A percentile compares a stretch with the other conserved stretches of the same genome.
These are phyloP conservation scores for Pestalotiopsis sp. DNA, from an alignment of 2,329 filamentous ascomycete genomes.

Conservation along the genomic window DNA sequence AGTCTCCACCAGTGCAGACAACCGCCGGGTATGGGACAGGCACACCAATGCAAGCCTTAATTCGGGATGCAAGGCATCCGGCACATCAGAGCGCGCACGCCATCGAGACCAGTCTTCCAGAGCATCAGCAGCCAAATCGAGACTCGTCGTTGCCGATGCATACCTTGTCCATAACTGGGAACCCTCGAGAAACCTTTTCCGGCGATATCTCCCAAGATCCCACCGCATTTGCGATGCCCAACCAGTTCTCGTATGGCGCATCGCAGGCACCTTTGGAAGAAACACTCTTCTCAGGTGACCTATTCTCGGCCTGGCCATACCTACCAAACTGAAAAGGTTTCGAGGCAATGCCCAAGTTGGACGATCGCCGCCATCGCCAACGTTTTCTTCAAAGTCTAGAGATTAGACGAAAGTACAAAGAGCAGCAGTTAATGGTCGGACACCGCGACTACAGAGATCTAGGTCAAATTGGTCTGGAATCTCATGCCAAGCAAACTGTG, in stretches of 20 bases:
- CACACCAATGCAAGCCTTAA: background rate
- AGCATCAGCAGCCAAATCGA: background rate
- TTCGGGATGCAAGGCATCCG: background rate
- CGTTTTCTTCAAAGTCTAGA: too few relatives aligned
- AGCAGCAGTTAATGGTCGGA: too few relatives aligned
- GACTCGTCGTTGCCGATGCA: background rate
- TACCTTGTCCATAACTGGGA: background rate
- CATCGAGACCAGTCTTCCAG: background rate
- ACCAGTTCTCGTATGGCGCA: background rate
- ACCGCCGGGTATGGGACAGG: background rate
- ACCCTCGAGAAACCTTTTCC: background rate
- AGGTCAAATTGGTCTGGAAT: background rate
- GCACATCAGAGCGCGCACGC: background rate
- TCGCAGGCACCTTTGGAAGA: background rate
- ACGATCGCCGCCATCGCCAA: too few relatives aligned
- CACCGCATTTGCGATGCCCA: background rate
- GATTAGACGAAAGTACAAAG: too few relatives aligned
- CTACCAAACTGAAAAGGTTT: background rate
- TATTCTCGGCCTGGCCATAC: background rate
- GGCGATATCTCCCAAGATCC: background rate
- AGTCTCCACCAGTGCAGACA: background rate
- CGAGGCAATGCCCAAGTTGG: background rate
- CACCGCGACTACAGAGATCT: too few relatives aligned
- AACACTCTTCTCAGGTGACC: background rate
- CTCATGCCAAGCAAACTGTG: background rate